Conservation (phyloP, 129 eudicot genomes). For the Flaveria linearis region DNA sequence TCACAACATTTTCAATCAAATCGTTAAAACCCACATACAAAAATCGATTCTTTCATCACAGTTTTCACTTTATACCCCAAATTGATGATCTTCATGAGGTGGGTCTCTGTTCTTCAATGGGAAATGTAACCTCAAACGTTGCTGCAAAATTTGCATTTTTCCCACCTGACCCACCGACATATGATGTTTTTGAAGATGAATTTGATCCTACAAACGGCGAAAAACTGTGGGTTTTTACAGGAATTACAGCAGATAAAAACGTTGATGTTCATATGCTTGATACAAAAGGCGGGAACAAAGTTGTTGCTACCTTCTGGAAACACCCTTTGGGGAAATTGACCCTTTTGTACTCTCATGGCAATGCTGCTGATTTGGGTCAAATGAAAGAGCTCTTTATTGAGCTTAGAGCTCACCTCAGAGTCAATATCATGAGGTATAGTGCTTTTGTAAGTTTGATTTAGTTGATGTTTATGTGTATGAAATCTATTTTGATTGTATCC, state of each 20-base stretch:
- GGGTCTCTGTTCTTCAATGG: conserved; percentile 58
- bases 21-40: conserved; percentile 27
- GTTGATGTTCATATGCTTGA: conserved; percentile 81
- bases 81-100: conserved; percentile 40
- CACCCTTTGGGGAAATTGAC: conserved; percentile 83
- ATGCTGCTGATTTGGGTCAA: conserved; percentile 98
- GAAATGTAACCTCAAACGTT: conserved; percentile 88
- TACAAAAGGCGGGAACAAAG: conserved; percentile 80
- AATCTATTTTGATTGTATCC: conserved; percentile 7
- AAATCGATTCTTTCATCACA: background rate
- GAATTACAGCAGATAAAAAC: conserved; percentile 74
- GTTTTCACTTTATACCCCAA: conserved; percentile 10
- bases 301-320: conserved; percentile 90
- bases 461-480: background rate
- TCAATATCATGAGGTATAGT: conserved; percentile 82
- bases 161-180: conserved; percentile 95
- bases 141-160: conserved; percentile 96
- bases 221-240: conserved; percentile 55
- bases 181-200: conserved; percentile 66
- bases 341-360: conserved; percentile 88
- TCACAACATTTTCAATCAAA: conserved; percentile 9
- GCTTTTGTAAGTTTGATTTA: background rate
- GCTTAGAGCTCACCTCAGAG: conserved; percentile 96
- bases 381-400: conserved; percentile 87
- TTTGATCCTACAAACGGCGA: conserved; percentile 36